Evolutionary conservation across 768 basidiomycete species (phyloP), one percentile per base, ranked within the genome.

Genomic region (Baorangia bicolor): DNA sequence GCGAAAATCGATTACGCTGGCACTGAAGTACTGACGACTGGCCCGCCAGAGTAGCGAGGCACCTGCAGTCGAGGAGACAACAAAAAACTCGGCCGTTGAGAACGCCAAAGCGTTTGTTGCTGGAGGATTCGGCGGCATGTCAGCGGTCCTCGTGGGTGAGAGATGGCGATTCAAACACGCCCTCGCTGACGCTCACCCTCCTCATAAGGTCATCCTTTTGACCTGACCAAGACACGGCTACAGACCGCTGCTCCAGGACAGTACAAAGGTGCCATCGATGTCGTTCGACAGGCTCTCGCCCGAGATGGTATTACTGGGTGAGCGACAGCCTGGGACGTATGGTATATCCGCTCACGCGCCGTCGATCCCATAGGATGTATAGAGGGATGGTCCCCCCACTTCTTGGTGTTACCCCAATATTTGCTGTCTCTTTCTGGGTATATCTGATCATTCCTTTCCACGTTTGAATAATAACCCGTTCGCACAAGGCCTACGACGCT

Each of bases 401-500:
- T 55, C 76, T 97, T 30, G 94, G 96, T 28, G 93, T 99, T 28
- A 98, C 97, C 5, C 97, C 97, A 33, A 98, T 98, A 67, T 99
- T 99, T 65, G 97, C 97, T 4, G 77, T 98, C 30, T 96, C 94
- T 4, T 98, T 99, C 79, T 98, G 95, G 95, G 95, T 94, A 71
- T 55, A 30, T 63, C 27, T 3, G 7, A 39, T 38, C 5, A 38
- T 28, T 30, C 14, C 51, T 37, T 45, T 40, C 20, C 20, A 10
- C 31, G 23, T 44, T 33, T 48, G 54, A 58, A 50, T 43, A 57
- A 63, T 53, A 31, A 57, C 49, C 37, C 28, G 13, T 45, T 49
- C 23, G 39, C 33, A 46, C 53, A 49, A 96, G 95, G 94, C 91
- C 8, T 99, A 98, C 68, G 94, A 98, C 69, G 78, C 85, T 49